Base-by-base conservation (phyloP, 257 asterid species). In the Solanum clarkiae region DNA sequence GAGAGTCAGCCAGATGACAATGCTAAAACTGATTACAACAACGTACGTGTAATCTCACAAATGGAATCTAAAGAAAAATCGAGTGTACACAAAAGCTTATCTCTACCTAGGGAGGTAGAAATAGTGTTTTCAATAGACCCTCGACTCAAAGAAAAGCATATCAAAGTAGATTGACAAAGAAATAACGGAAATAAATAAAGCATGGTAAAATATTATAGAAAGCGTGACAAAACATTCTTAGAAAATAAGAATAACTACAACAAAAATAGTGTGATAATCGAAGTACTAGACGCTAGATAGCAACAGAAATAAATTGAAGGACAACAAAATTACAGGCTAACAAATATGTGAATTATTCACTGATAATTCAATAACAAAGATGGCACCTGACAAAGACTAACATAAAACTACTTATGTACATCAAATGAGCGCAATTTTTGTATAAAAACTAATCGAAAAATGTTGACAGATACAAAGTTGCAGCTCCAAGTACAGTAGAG, bases 1-100 rank as follows among this genome's bases (percentile, higher is more conserved):
- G n/a, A n/a, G n/a, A n/a, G n/a, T n/a, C n/a, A n/a, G n/a, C n/a
- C n/a, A n/a, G n/a, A n/a, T n/a, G n/a, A n/a, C n/a, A n/a, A n/a
- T 9, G 80, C 12, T 4, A 12, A 53, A 79, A 79, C 22, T 26
- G 65, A 79, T 49, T 49, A 24, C 42, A 13, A 63, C 18, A 62
- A 62, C 71, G 6, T 32, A 32, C 36, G 36, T 32, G 16, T 14
- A 65, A 65, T 0, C 71, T 0, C 20, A 24, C 42, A 63, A 63
- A 42, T 13, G 1, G 0, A 10, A 1, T 63, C 2, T 8, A 0
- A 26, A 26, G 4, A 24, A 63, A 10, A 6, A 0, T 6, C 26
- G 6, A 65, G 2, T 13, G 11, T 63, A 57, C n/a, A 1, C 10
- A 2, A 9, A 55, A 20, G 36, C 10, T 55, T 57, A 57, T 26